Conservation (phyloP, 371 early-diverging fungal species). For the Saksenaea oblongispora region DNA sequence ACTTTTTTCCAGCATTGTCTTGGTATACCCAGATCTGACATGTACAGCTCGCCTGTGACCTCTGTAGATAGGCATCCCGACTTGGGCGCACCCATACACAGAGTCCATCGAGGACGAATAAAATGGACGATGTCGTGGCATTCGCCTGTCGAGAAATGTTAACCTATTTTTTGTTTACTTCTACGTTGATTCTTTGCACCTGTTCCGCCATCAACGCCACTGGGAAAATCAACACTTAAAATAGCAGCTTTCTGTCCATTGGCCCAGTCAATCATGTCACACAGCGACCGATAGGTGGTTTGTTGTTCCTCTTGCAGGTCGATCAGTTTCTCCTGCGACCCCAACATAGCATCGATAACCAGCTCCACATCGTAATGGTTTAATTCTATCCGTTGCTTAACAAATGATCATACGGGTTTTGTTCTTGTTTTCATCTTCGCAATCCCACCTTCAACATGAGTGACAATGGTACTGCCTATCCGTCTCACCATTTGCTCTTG, state of each 20-base stretch:
- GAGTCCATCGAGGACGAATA: constrained; percentile 69
- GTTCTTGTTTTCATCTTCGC: not conserved
- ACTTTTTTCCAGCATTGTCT: constrained; percentile 61
- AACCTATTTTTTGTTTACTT: not conserved
- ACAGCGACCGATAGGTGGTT: constrained; percentile 48
- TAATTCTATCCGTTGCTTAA: constrained; percentile 8
- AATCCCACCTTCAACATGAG: constrained; percentile 13
- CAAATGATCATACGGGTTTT: not conserved
- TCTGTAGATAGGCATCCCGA: constrained; percentile 56
- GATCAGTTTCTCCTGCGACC: constrained; percentile 57
- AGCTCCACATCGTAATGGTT: constrained; percentile 49
- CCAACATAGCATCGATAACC: constrained; percentile 78
- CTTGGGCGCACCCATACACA: constrained; percentile 78
- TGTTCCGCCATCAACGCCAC: constrained; percentile 62
- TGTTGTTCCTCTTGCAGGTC: constrained; percentile 54
- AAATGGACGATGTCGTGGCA: constrained; percentile 19
- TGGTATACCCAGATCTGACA: constrained; percentile 83
- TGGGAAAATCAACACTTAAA: constrained; percentile 73
- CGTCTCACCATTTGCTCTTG: constrained; percentile 45
- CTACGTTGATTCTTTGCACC: constrained; percentile 29
- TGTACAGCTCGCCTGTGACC: constrained; percentile 70
- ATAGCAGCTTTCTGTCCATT: constrained; percentile 66
- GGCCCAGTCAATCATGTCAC: constrained; percentile 70
- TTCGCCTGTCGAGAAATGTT: not conserved
- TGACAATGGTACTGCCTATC: constrained; percentile 14